Evolutionary conservation across 495 filamentous ascomycete species (phyloP).

Genomic region (Lichina pygmaea): DNA sequence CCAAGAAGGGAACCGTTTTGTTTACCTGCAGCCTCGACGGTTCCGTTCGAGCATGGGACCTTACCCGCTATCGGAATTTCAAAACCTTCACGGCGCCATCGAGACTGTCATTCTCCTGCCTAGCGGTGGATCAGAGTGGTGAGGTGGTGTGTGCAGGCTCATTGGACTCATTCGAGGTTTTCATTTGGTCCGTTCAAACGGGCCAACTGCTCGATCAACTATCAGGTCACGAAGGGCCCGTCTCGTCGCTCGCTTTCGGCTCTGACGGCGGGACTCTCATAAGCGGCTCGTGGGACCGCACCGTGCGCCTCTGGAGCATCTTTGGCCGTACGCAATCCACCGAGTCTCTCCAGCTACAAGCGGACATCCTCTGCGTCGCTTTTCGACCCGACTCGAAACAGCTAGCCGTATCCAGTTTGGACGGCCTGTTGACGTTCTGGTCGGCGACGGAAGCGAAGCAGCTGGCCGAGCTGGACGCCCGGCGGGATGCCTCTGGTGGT

Average conservation of each 20-base stretch:
- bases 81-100: constrained; percentile 85
- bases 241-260: constrained; percentile 66
- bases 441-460: constrained; percentile 67
- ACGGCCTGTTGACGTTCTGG: constrained; percentile 92
- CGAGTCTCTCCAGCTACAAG: constrained; percentile 70
- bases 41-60: constrained; percentile 83
- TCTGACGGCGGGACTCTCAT: constrained; percentile 59
- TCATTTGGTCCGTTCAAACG: constrained; percentile 95
- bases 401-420: constrained; percentile 71
- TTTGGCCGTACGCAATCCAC: constrained; percentile 83
- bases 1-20: constrained; percentile 77
- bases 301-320: constrained; percentile 83
- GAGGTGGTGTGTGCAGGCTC: constrained; percentile 91
- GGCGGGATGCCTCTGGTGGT: constrained; percentile 79
- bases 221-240: constrained; percentile 78
- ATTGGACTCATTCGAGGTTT: constrained; percentile 84
- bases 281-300: constrained; percentile 87
- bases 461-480: constrained; percentile 53
- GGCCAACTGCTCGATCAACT: constrained; percentile 81
- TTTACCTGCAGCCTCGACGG: constrained; percentile 90
- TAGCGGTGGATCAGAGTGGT: constrained; percentile 89
- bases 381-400: constrained; percentile 79
- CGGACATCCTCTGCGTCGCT: constrained; percentile 67
- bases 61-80: constrained; percentile 91
- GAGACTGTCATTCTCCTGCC: constrained; percentile 66